A percentile compares a stretch with the other conserved stretches of the same genome.
Evolutionary conservation across 169 alveolate species (phyloP).

Genomic region (Plasmodium blacklocki): DNA sequence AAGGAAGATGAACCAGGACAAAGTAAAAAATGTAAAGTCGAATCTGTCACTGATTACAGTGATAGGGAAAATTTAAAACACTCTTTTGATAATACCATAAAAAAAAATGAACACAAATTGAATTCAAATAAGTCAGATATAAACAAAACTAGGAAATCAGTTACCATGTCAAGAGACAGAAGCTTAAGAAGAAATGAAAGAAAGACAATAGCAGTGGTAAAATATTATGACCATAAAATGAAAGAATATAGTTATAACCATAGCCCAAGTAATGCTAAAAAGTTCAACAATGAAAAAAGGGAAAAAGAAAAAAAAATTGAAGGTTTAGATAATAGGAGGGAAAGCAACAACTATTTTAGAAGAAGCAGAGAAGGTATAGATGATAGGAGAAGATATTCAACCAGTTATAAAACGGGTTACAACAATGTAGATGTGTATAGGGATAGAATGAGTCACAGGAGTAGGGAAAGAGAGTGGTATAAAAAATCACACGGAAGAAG

Average conservation of each 20-base stretch:
- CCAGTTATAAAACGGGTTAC: background rate
- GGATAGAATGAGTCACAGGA: slow-evolving; percentile 3
- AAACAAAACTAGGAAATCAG: background rate
- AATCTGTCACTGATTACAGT: background rate
- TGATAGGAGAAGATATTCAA: slow-evolving; percentile 16
- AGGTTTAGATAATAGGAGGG: background rate
- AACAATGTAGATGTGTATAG: slow-evolving; percentile 1
- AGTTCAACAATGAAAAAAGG: slow-evolving; percentile 3
- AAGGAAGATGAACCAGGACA: background rate
- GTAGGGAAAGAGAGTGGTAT: background rate
- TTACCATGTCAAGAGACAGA: background rate
- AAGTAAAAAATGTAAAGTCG: background rate
- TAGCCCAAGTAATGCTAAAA: background rate
- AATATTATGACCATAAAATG: slow-evolving; percentile 6
- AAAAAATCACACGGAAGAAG: background rate
- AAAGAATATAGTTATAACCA: slow-evolving; percentile 11
- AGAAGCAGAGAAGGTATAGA: slow-evolving; percentile 18
- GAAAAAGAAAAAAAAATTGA: background rate
- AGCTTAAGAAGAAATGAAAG: slow-evolving; percentile 7
- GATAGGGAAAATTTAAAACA: background rate
- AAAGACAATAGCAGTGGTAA: slow-evolving; percentile 4
- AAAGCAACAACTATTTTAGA: background rate
- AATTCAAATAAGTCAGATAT: background rate
- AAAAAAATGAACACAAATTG: background rate
- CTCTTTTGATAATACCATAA: background rate